phyloP scores from a whole-genome alignment of 2,329 filamentous ascomycete genomes.

The Colletotrichum lini region DNA sequence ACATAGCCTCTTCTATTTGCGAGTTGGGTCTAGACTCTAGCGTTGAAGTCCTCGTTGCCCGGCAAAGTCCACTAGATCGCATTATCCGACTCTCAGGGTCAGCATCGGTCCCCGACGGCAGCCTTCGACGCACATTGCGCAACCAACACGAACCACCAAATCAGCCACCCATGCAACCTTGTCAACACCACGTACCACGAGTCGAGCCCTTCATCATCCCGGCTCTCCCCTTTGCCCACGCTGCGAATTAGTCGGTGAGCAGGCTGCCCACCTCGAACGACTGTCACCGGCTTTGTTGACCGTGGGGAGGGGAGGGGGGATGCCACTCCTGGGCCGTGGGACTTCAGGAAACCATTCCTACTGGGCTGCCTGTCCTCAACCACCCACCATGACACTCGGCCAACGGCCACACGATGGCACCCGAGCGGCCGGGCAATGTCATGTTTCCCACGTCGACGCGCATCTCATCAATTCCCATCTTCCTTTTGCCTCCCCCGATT shows the following conservation, averaged over 20 bases:
- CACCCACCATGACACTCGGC: not conserved
- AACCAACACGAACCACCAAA: not conserved
- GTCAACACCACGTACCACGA: constrained; percentile 1
- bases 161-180: not conserved
- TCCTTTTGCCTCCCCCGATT: not conserved
- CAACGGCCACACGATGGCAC: not conserved
- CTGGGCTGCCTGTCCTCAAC: not conserved
- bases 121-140: not conserved
- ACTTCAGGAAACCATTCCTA: not conserved
- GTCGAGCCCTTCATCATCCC: not conserved
- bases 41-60: no score
- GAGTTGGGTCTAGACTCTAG: no score
- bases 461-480: not conserved
- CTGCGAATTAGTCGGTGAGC: constrained; percentile 33
- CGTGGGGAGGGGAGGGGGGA: not conserved
- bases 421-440: not conserved
- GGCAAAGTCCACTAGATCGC: no score
- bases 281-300: not conserved
- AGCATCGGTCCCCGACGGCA: not conserved
- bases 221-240: not conserved
- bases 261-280: not conserved
- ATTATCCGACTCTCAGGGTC: not conserved
- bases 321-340: not conserved
- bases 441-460: not conserved
- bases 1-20: no score